phyloP scores from a whole-genome alignment of 75 land plant genomes.

The Picea sitchensis region DNA sequence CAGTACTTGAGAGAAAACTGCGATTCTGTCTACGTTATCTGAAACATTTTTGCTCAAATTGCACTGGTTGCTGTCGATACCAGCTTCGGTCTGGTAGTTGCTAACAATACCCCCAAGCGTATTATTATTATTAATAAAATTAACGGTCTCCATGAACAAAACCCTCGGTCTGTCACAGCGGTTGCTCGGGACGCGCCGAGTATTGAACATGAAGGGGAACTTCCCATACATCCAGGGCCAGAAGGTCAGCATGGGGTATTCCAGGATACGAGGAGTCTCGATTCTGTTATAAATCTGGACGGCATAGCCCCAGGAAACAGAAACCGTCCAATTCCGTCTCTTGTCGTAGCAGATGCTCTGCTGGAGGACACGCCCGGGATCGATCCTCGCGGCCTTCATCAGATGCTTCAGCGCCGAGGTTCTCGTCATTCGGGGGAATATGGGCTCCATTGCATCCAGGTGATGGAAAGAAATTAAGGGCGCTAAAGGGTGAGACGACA shows the following conservation, averaged over 20 bases:
- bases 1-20: not conserved
- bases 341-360: slow-evolving; percentile 75
- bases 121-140: not conserved
- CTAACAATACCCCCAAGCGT: not conserved
- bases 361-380: slow-evolving; percentile 59
- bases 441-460: slow-evolving; percentile 60
- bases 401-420: slow-evolving; percentile 37
- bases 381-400: slow-evolving; percentile 35
- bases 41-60: not conserved
- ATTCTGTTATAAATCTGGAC: slow-evolving; percentile 43
- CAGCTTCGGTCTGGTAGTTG: no score
- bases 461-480: slow-evolving; percentile 79
- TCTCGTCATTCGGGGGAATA: slow-evolving; percentile 56
- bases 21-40: not conserved
- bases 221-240: slow-evolving; percentile 45
- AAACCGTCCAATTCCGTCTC: slow-evolving; percentile 46
- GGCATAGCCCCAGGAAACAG: slow-evolving; percentile 74
- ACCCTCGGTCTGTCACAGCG: slow-evolving; percentile 52
- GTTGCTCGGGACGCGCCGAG: slow-evolving; percentile 38
- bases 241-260: slow-evolving; percentile 65
- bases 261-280: slow-evolving; percentile 26
- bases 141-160: slow-evolving; percentile 47
- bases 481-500: slow-evolving; percentile 69
- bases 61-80: not conserved
- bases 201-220: slow-evolving; percentile 69